Evolutionary conservation across 495 filamentous ascomycete genomes (phyloP).

Genomic region (Aeminium ludgeri): DNA sequence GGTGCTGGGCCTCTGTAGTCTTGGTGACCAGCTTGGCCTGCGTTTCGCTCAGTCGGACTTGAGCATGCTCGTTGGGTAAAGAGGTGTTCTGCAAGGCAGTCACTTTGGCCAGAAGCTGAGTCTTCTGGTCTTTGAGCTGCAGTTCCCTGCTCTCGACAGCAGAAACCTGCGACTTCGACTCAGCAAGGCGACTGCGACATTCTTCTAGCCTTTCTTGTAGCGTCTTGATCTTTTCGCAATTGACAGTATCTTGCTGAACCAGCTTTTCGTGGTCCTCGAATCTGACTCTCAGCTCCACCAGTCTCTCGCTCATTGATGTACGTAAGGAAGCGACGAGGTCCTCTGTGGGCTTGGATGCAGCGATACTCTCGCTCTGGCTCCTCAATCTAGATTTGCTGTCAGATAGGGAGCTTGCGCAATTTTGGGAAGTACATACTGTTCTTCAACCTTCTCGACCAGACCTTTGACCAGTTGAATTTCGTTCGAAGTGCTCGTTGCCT

Average conservation of each 20-base stretch:
- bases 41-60: not conserved
- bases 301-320: not conserved
- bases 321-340: not conserved
- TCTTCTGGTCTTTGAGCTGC: not conserved
- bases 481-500: slow-evolving; percentile 3
- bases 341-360: not conserved
- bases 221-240: slow-evolving; percentile 2
- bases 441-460: slow-evolving; percentile 1
- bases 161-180: not conserved
- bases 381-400: not conserved
- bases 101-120: not conserved
- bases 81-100: not conserved
- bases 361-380: not conserved
- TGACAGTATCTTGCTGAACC: slow-evolving; percentile 2
- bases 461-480: slow-evolving; percentile 6
- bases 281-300: slow-evolving; percentile 1
- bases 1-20: not conserved
- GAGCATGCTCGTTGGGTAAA: not conserved
- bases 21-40: slow-evolving; percentile 1
- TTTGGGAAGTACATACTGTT: slow-evolving; percentile 3
- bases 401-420: not conserved
- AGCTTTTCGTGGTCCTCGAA: slow-evolving; percentile 3
- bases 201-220: slow-evolving; percentile 7
- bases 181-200: not conserved
- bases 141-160: not conserved